Evolutionary conservation across 441 rosid genomes (phyloP).

Genomic region (Viola pubescens): DNA sequence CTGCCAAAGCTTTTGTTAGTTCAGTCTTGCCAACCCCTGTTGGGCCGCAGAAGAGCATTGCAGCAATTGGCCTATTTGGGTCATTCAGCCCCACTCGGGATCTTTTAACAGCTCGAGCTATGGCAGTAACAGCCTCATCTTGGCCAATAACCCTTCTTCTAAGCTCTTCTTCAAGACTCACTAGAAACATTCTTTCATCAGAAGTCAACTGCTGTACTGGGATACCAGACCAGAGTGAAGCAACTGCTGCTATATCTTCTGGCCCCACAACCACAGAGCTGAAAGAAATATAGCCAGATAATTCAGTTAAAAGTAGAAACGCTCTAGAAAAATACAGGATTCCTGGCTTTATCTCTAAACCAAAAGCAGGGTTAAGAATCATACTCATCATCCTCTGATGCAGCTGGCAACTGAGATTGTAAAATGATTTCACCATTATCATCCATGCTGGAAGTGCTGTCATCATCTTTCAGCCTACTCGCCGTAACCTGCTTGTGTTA

Average conservation of each 20-base stretch:
- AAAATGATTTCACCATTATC: slow-evolving; percentile 39
- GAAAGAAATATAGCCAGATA: slow-evolving; percentile 25
- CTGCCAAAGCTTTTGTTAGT: slow-evolving; percentile 46
- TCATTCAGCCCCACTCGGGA: slow-evolving; percentile 48
- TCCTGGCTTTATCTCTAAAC: slow-evolving; percentile 9
- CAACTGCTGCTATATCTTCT: slow-evolving; percentile 40
- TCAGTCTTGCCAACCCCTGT: slow-evolving; percentile 63
- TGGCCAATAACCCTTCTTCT: slow-evolving; percentile 47
- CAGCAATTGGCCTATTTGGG: slow-evolving; percentile 48
- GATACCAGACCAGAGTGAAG: slow-evolving; percentile 50
- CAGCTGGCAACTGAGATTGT: slow-evolving; percentile 49
- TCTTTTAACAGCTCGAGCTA: slow-evolving; percentile 46
- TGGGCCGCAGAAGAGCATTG: slow-evolving; percentile 50
- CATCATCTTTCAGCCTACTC: slow-evolving; percentile 45
- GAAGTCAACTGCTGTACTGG: slow-evolving; percentile 42
- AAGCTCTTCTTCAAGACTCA: slow-evolving; percentile 36
- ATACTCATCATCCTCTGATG: slow-evolving; percentile 54
- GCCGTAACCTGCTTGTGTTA: slow-evolving; percentile 44
- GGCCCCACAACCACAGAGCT: slow-evolving; percentile 71
- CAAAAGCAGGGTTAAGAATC: slow-evolving; percentile 19
- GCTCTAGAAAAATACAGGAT: slow-evolving; percentile 7
- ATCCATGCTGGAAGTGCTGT: slow-evolving; percentile 31
- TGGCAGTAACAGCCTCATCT: slow-evolving; percentile 43
- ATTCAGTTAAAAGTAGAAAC: slow-evolving; percentile 8
- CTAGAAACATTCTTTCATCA: slow-evolving; percentile 37